Evolutionary conservation across 306 rosid genomes (phyloP).

Genomic region (Morella rubra): DNA sequence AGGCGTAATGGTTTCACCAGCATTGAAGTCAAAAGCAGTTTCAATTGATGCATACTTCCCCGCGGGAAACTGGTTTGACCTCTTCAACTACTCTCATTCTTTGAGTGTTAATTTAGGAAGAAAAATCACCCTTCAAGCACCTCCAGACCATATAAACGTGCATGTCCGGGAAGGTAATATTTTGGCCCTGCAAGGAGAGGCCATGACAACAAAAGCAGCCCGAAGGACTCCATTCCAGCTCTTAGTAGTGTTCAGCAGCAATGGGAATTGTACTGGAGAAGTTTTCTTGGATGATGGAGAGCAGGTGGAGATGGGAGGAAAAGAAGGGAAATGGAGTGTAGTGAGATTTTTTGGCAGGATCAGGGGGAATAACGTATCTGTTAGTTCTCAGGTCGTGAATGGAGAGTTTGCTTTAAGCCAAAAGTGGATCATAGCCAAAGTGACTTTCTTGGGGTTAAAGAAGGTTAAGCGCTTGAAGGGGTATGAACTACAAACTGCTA

Average conservation of each 20-base stretch:
- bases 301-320: slow-evolving; percentile 48
- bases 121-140: slow-evolving; percentile 57
- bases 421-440: slow-evolving; percentile 56
- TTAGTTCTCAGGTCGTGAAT: slow-evolving; percentile 56
- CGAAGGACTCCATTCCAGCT: slow-evolving; percentile 62
- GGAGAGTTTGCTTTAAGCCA: slow-evolving; percentile 57
- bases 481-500: slow-evolving; percentile 19
- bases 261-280: slow-evolving; percentile 48
- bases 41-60: slow-evolving; percentile 80
- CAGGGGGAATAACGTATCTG: slow-evolving; percentile 15
- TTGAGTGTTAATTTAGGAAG: slow-evolving; percentile 50
- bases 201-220: slow-evolving; percentile 51
- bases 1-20: slow-evolving; percentile 82
- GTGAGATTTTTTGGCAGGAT: slow-evolving; percentile 43
- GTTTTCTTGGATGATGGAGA: slow-evolving; percentile 83
- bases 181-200: slow-evolving; percentile 75
- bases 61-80: slow-evolving; percentile 83
- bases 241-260: slow-evolving; percentile 47
- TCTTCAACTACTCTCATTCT: slow-evolving; percentile 62
- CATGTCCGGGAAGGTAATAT: slow-evolving; percentile 70
- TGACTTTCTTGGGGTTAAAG: slow-evolving; percentile 62
- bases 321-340: slow-evolving; percentile 59
- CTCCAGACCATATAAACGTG: slow-evolving; percentile 70
- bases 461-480: slow-evolving; percentile 25
- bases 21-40: slow-evolving; percentile 46